These are phyloP conservation scores for Rhizopogon salebrosus DNA, from an alignment of 768 basidiomycete species.

Conservation along the genomic window DNA sequence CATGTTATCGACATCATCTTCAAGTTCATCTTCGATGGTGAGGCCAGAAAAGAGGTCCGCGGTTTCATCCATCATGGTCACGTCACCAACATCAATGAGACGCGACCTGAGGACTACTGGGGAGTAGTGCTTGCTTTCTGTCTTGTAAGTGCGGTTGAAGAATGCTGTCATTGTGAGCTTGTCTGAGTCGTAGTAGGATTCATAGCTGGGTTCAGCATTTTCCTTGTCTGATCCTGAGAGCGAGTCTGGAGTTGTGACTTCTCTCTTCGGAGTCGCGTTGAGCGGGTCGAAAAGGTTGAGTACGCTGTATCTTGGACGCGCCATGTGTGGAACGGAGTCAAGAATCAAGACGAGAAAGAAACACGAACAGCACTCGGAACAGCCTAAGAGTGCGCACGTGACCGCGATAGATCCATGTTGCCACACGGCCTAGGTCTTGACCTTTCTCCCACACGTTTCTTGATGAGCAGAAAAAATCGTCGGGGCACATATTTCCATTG, in stretches of 20 bases:
- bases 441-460: too few relatives aligned
- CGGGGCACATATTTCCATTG: too few relatives aligned
- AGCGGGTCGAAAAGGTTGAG: slow-evolving; percentile 30
- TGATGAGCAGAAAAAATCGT: too few relatives aligned
- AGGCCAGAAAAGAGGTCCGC: slow-evolving; percentile 4
- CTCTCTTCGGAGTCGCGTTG: slow-evolving; percentile 20
- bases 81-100: slow-evolving; percentile 27
- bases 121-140: slow-evolving; percentile 5
- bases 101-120: slow-evolving; percentile 18
- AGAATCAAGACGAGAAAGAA: background rate
- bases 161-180: slow-evolving; percentile 31
- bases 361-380: background rate
- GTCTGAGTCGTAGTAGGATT: slow-evolving; percentile 19
- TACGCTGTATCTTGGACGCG: slow-evolving; percentile 24
- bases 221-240: slow-evolving; percentile 14
- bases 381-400: background rate
- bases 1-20: background rate
- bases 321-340: slow-evolving; percentile 5
- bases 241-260: slow-evolving; percentile 21
- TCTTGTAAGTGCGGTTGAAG: slow-evolving; percentile 24
- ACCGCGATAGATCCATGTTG: too few relatives aligned
- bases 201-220: slow-evolving; percentile 6
- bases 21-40: slow-evolving; percentile 4
- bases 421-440: too few relatives aligned
- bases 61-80: slow-evolving; percentile 11